These are phyloP conservation scores for Boehmeria nivea DNA, from an alignment of 306 rosid genomes.

Conservation along the genomic window DNA sequence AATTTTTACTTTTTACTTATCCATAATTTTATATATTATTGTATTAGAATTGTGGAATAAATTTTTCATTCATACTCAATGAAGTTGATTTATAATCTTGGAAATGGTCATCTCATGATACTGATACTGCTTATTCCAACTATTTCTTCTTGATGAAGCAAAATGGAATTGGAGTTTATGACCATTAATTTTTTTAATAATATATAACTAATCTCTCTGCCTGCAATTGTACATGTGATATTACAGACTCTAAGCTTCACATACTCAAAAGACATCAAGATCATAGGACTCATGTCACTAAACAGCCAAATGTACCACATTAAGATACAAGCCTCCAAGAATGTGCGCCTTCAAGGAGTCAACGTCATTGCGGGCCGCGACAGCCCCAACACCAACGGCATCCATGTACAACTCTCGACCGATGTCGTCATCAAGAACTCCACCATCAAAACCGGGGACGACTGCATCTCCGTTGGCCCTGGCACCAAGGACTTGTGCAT, in stretches of 20 bases:
- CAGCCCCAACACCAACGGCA: constrained; percentile 74
- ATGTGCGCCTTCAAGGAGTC: constrained; percentile 33
- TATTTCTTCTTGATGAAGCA: not conserved
- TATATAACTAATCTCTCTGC: not conserved
- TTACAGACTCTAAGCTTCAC: constrained; percentile 40
- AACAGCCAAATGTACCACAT: constrained; percentile 56
- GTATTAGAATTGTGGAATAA: too few relatives aligned
- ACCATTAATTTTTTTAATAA: too few relatives aligned
- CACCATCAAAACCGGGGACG: constrained; percentile 49
- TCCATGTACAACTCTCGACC: constrained; percentile 47
- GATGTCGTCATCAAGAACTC: constrained; percentile 36
- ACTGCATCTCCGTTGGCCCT: constrained; percentile 55
- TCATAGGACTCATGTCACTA: constrained; percentile 30
- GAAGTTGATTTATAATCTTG: too few relatives aligned
- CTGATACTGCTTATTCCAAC: not conserved
- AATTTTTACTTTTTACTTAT: too few relatives aligned
- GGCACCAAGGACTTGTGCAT: constrained; percentile 51
- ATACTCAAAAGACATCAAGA: constrained; percentile 33
- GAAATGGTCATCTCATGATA: too few relatives aligned
- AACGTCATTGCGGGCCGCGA: constrained; percentile 25
- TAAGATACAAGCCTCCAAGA: constrained; percentile 32
- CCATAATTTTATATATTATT: too few relatives aligned
- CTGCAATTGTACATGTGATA: not conserved
- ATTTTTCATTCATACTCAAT: too few relatives aligned
- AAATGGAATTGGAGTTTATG: not conserved